Base-by-base conservation (phyloP, 176 grass and related monocot species). In the Alopecurus myosuroides region DNA sequence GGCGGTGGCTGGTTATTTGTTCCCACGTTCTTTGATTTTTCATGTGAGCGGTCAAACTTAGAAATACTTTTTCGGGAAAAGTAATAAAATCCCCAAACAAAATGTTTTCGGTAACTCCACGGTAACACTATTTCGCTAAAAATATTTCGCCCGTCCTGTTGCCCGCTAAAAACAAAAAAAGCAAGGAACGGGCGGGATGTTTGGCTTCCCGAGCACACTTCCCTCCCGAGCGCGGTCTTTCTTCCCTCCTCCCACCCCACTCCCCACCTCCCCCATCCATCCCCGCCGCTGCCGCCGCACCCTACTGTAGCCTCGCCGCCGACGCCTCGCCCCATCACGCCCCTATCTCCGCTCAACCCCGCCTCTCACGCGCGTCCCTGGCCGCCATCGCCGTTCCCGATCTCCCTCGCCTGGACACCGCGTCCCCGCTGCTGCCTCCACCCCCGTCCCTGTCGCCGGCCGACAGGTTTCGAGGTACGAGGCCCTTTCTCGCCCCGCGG, bases 201-300 rank as follows among this genome's bases (percentile, higher is more conserved):
- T 86, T 50, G 55, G 87, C 76, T 89, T 89, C 87, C 25, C 36
- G 1, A 48, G 57, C 30, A 85, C 82, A 46, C 87, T 80, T 75
- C 64, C 73, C 23, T 88, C 33, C 33, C 55, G 52, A 70, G 74
- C 51, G 33, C 60, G 52, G 56, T 36, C 77, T 85, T 3, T 57
- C 28, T 67, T 52, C 45, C 11, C 26, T 56, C 66, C 42, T 7
- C 18, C 1, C 29, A 7, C 15, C 22, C 4, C 55, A 7, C 3
- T 55, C 36, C 23, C 53, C 30, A 31, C 12, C 22, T 25, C 48
- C n/a, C 40, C 1, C 23, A 28, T 28, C 57, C 11, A 12, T 1
- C 57, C 15, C 26, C 57, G 13, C 58, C 58, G 58, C 57, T 29
- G 25, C 25, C 58, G 13, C 61, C 61, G 0, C 58, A 4, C 26